Evolutionary conservation across 2,329 filamentous ascomycete species (phyloP).

Genomic region (Trichoderma lentiforme): DNA sequence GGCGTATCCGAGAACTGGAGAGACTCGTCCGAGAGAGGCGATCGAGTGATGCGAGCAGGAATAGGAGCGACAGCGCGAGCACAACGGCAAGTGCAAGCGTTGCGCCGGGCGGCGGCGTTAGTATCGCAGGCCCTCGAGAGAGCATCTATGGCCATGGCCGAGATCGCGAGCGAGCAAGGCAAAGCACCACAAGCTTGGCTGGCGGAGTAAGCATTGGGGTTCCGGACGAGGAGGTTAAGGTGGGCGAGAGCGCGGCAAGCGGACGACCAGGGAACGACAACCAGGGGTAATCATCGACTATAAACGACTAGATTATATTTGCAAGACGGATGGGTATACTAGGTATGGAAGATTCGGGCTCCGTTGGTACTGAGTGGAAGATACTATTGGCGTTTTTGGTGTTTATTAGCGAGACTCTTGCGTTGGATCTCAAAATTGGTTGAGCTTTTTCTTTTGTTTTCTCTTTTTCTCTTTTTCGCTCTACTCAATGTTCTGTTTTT

Average conservation of each 20-base stretch:
- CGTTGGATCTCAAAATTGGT: neutral
- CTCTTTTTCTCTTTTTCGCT: neutral
- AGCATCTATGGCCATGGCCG: constrained; percentile 29
- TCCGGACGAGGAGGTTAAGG: constrained; percentile 56
- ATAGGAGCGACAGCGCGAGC: constrained; percentile 52
- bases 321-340: neutral
- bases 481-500: neutral
- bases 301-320: neutral
- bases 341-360: neutral
- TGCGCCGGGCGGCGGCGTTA: constrained; percentile 35
- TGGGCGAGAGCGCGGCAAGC: constrained; percentile 61
- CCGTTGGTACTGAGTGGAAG: neutral
- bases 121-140: constrained; percentile 47
- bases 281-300: neutral
- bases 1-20: constrained; percentile 61
- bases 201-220: constrained; percentile 52
- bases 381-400: neutral
- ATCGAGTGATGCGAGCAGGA: constrained; percentile 45
- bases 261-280: constrained; percentile 26
- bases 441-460: neutral
- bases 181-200: constrained; percentile 45
- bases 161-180: constrained; percentile 43
- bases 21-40: constrained; percentile 48
- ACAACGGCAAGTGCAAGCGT: constrained; percentile 50
- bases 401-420: neutral